phyloP scores from a whole-genome alignment of 352 stramenopile species.

The Phytophthora rubi region DNA sequence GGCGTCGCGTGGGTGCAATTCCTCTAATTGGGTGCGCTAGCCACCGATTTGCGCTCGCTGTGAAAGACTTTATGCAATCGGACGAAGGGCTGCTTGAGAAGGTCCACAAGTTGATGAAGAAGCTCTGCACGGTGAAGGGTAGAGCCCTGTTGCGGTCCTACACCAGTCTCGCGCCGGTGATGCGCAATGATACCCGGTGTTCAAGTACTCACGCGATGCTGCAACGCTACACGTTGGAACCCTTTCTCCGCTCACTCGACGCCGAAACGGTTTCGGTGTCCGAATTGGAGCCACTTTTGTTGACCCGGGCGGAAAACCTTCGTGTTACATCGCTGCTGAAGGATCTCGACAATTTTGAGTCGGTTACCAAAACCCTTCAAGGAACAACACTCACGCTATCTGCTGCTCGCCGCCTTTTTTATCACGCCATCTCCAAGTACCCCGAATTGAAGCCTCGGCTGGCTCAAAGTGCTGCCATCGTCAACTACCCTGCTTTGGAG shows the following conservation, averaged over 20 bases:
- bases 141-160: not conserved
- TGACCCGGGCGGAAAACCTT: not conserved
- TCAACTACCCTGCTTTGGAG: not conserved
- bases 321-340: not conserved
- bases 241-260: not conserved
- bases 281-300: not conserved
- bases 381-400: not conserved
- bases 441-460: not conserved
- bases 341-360: not conserved
- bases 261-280: not conserved
- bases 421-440: not conserved
- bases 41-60: not conserved
- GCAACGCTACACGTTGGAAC: not conserved
- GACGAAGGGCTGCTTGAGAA: not conserved
- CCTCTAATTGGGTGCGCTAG: not conserved
- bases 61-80: not conserved
- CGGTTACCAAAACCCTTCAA: not conserved
- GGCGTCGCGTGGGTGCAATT: not conserved
- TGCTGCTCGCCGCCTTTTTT: not conserved
- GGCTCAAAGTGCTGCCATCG: not conserved
- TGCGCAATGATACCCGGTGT: not conserved
- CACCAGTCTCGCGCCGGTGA: not conserved
- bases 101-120: not conserved
- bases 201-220: not conserved
- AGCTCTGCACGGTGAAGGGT: no score